Percentiles rank a stretch among this genome's conserved stretches.
Evolutionary conservation across 345 rosid genomes (phyloP).

Genomic region (Arabis alpina): DNA sequence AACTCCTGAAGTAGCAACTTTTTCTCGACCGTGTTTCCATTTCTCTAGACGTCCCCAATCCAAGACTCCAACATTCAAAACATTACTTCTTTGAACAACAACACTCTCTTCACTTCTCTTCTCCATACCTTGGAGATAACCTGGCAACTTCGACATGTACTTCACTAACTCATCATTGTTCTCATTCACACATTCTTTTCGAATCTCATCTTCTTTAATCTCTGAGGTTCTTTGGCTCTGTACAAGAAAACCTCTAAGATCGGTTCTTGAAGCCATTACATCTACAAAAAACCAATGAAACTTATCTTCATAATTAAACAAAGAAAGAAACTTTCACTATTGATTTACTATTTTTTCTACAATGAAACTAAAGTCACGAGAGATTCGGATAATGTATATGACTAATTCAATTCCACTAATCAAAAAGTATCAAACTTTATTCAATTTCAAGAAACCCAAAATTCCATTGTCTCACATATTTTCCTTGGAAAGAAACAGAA

Average conservation of each 20-base stretch:
- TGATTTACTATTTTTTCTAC: not conserved
- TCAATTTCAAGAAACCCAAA: not conserved
- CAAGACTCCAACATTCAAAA: constrained; percentile 83
- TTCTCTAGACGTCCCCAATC: constrained; percentile 80
- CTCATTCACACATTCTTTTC: constrained; percentile 36
- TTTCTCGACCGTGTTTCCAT: constrained; percentile 53
- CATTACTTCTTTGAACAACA: constrained; percentile 50
- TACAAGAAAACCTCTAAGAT: constrained; percentile 47
- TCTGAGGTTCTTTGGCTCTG: constrained; percentile 43
- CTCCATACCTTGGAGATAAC: constrained; percentile 66
- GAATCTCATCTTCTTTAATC: constrained; percentile 36
- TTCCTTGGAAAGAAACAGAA: constrained; percentile 9
- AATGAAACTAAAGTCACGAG: constrained; percentile 1
- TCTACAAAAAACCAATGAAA: constrained; percentile 13
- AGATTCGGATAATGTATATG: not conserved
- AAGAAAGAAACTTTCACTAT: not conserved
- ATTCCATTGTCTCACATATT: not conserved
- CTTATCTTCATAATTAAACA: constrained; percentile 2
- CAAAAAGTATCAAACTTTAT: constrained; percentile 10
- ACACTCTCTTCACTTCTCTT: constrained; percentile 49
- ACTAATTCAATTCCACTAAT: constrained; percentile 20
- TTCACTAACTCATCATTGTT: constrained; percentile 69
- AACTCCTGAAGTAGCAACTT: constrained; percentile 33
- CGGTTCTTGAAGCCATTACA: constrained; percentile 47
- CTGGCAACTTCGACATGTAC: constrained; percentile 80